phyloP scores from a whole-genome alignment of 139 green algal genomes.

The Limnomonas spitsbergensis region DNA sequence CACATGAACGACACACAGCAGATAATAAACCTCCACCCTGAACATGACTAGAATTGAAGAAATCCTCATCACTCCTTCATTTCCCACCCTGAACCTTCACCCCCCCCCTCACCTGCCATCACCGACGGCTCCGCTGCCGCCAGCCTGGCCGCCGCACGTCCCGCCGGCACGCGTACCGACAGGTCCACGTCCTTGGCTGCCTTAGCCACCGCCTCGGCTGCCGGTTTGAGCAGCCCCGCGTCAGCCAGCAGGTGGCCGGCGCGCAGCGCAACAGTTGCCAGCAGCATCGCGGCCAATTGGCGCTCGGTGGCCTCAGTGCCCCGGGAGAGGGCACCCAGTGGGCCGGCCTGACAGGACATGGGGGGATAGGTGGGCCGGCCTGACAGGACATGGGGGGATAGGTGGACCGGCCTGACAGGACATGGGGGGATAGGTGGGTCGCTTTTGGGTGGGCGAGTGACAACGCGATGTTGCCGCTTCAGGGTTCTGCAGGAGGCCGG shows the following conservation, averaged over 20 bases:
- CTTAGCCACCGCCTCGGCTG: constrained; percentile 27
- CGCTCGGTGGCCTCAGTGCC: background rate
- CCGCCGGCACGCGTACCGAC: constrained; percentile 57
- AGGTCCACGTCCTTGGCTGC: constrained; percentile 39
- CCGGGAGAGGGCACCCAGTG: background rate
- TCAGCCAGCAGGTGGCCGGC: constrained; percentile 2
- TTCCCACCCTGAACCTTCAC: too few relatives aligned
- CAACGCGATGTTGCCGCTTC: too few relatives aligned
- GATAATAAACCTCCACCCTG: too few relatives aligned
- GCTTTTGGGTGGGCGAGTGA: too few relatives aligned
- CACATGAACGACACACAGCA: too few relatives aligned
- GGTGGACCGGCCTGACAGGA: background rate
- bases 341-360: background rate
- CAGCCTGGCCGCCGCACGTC: constrained; percentile 43
- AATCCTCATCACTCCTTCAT: too few relatives aligned
- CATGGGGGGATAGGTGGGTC: background rate
- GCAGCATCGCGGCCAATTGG: background rate
- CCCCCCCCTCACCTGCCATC: constrained; percentile 1
- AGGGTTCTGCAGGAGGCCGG: too few relatives aligned
- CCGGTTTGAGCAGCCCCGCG: constrained; percentile 27
- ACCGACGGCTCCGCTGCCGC: constrained; percentile 19
- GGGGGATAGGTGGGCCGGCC: background rate
- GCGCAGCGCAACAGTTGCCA: background rate
- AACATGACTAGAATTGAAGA: too few relatives aligned
- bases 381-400: too few relatives aligned